phyloP scores from a whole-genome alignment of 2,329 filamentous ascomycete species.

The Alternaria consortialis region DNA sequence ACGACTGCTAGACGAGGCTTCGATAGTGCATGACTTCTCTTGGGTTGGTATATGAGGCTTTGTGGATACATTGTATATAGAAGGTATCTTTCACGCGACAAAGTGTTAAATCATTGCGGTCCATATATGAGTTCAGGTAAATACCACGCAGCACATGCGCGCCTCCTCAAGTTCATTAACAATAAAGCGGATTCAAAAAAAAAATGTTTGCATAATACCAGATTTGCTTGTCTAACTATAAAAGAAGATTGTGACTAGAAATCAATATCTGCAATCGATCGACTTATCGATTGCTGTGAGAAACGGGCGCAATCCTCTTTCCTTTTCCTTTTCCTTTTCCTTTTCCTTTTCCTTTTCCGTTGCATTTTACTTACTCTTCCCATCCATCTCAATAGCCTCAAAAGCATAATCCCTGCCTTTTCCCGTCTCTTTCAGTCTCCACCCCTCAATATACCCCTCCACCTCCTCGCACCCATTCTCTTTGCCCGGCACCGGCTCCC shows the following conservation, averaged over 20 bases:
- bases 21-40: not conserved
- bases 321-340: not conserved
- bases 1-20: not conserved
- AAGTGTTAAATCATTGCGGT: not conserved
- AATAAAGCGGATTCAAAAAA: too few species aligned
- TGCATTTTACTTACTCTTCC: not conserved
- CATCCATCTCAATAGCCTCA: conserved; percentile 33
- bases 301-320: not conserved
- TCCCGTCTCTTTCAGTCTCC: conserved; percentile 39
- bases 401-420: conserved; percentile 34
- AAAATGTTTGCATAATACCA: too few species aligned
- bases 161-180: too few species aligned
- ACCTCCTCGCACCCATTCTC: conserved; percentile 60
- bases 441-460: conserved; percentile 68
- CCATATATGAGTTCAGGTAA: not conserved
- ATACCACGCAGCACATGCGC: not conserved
- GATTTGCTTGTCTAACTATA: too few species aligned
- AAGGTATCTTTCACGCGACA: not conserved
- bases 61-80: not conserved
- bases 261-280: too few species aligned
- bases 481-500: conserved; percentile 38
- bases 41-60: not conserved
- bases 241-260: too few species aligned
- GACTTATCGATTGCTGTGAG: too few species aligned
- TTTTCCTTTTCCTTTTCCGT: not conserved